Conservation (phyloP, 768 basidiomycete genomes). For the Serendipita sp. region DNA sequence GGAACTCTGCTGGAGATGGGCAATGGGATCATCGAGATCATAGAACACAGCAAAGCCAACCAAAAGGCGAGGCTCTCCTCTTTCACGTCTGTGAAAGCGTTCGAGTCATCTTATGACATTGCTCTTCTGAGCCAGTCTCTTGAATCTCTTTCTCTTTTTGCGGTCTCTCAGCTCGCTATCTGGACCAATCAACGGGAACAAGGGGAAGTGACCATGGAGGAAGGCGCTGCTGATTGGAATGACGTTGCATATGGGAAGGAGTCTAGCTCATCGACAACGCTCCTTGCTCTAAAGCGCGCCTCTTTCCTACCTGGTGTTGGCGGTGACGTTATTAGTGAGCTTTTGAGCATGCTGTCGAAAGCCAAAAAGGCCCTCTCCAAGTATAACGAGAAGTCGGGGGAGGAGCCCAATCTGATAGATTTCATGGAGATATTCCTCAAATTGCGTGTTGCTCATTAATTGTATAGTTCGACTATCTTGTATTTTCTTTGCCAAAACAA, state of each 20-base stretch:
- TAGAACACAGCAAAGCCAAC: conserved; percentile 44
- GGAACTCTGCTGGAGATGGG: conserved; percentile 77
- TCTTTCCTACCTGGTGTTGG: neutral
- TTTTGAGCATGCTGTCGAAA: conserved; percentile 1
- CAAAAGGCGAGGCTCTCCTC: conserved; percentile 7
- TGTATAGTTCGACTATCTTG: too few species aligned
- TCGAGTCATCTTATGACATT: conserved; percentile 34
- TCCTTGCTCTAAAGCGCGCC: neutral
- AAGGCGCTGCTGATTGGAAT: conserved; percentile 1
- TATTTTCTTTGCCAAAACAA: too few species aligned
- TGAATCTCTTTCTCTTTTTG: conserved; percentile 53
- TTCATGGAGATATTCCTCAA: neutral
- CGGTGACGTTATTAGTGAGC: neutral
- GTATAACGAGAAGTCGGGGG: neutral
- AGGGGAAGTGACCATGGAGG: conserved; percentile 22
- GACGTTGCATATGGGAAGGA: conserved; percentile 1
- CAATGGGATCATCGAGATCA: conserved; percentile 60
- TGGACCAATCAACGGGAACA: conserved; percentile 63
- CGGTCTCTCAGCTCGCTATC: conserved; percentile 62
- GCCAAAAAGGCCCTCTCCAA: neutral
- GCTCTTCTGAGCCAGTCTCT: conserved; percentile 28
- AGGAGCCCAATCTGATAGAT: neutral
- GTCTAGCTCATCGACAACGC: neutral
- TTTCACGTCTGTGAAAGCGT: conserved; percentile 16
- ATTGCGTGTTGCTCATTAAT: neutral